Percentiles rank a stretch among this genome's conserved stretches.
Evolutionary conservation across 306 rosid genomes (phyloP).

Genomic region (Quercus suber): DNA sequence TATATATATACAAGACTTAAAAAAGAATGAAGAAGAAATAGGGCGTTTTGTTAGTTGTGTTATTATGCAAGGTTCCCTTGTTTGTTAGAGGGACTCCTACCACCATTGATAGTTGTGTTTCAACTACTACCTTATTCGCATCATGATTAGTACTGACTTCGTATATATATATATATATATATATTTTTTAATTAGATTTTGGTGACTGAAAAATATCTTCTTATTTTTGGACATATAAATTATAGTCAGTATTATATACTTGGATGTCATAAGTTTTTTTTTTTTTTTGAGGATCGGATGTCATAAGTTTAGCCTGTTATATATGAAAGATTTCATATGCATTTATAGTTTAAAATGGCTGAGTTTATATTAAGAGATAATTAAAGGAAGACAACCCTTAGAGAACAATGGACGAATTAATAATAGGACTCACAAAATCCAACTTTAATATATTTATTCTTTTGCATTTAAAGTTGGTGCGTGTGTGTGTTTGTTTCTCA

Average conservation of each 20-base stretch:
- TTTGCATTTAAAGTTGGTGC: not conserved
- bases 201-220: not conserved
- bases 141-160: not conserved
- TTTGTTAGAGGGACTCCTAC: conserved; percentile 10
- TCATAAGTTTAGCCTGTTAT: not conserved
- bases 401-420: not conserved
- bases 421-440: not conserved
- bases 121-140: conserved; percentile 17
- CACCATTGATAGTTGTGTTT: conserved; percentile 22
- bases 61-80: not conserved
- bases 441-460: not conserved
- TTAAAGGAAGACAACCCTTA: not conserved
- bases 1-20: too few relatives aligned
- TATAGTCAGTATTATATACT: not conserved
- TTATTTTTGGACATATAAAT: not conserved
- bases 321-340: not conserved
- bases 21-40: not conserved
- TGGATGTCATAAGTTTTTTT: not conserved
- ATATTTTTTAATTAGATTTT: not conserved
- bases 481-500: too few relatives aligned
- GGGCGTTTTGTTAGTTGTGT: not conserved
- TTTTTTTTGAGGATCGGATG: not conserved
- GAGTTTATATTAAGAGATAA: not conserved
- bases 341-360: not conserved
- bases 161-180: too few relatives aligned